Evolutionary conservation across 352 stramenopile genomes (phyloP).

Genomic region (Globisporangium viniferum): DNA sequence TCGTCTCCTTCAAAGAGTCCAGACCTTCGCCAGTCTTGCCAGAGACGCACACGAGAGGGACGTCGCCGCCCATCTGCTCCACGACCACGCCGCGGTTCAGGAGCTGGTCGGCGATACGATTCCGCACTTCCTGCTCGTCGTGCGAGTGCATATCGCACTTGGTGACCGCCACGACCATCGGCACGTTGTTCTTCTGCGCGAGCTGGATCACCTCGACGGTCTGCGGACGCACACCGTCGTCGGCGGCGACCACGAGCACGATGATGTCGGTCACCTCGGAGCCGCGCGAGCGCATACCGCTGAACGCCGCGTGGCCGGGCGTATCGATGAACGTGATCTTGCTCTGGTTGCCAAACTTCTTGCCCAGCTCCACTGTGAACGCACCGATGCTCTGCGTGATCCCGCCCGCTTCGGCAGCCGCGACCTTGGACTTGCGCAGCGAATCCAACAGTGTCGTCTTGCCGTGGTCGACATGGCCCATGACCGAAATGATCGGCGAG

Average conservation of each 20-base stretch:
- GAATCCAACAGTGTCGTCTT: slow-evolving; percentile 99
- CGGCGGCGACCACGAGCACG: slow-evolving; percentile 96
- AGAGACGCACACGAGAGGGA: slow-evolving; percentile 94
- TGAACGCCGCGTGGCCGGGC: slow-evolving; percentile 99
- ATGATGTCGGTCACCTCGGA: slow-evolving; percentile 98
- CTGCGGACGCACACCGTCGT: slow-evolving; percentile 98
- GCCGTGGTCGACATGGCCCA: slow-evolving; percentile 99
- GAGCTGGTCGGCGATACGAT: slow-evolving; percentile 84
- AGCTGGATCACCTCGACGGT: slow-evolving; percentile 95
- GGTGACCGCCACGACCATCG: slow-evolving; percentile 96
- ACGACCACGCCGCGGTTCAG: slow-evolving; percentile 92
- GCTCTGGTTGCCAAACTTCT: slow-evolving; percentile 57
- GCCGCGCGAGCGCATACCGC: slow-evolving; percentile 95
- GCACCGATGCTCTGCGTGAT: slow-evolving; percentile 99
- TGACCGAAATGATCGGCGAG: slow-evolving; percentile 97
- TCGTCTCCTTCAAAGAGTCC: slow-evolving; percentile 95
- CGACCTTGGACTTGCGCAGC: slow-evolving; percentile 90
- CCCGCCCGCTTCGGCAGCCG: slow-evolving; percentile 94
- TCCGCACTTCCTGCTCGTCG: slow-evolving; percentile 60
- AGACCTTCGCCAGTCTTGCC: slow-evolving; percentile 94
- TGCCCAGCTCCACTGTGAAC: slow-evolving; percentile 95
- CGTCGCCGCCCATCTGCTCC: slow-evolving; percentile 93
- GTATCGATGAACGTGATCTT: slow-evolving; percentile 99
- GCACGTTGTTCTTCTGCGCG: slow-evolving; percentile 93
- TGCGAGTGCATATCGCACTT: slow-evolving; percentile 94